Evolutionary conservation across 495 filamentous ascomycete genomes (phyloP).

Genomic region (Aspergillus sparsus): DNA sequence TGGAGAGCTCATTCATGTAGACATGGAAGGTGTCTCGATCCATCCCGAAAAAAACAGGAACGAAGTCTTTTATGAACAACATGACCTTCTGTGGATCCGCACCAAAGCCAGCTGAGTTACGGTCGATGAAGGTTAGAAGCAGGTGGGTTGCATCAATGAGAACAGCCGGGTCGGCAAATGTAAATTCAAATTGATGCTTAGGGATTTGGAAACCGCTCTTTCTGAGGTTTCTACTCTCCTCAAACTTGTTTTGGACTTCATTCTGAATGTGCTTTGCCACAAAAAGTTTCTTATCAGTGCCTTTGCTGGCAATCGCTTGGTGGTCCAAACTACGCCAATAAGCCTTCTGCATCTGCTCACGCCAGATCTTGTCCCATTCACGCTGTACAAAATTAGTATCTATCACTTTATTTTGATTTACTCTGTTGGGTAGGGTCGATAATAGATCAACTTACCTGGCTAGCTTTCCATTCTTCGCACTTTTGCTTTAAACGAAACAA

Average conservation of each 20-base stretch:
- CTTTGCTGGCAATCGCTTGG: constrained; percentile 83
- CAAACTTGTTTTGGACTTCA: constrained; percentile 82
- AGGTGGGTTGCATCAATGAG: constrained; percentile 79
- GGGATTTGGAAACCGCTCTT: constrained; percentile 59
- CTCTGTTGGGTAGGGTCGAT: no score
- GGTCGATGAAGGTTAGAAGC: constrained; percentile 72
- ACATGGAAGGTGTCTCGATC: constrained; percentile 72
- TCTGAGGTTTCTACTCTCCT: constrained; percentile 73
- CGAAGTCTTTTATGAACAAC: constrained; percentile 84
- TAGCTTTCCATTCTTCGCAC: constrained; percentile 94
- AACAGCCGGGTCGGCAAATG: constrained; percentile 74
- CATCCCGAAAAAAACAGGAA: constrained; percentile 86
- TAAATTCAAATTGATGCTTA: constrained; percentile 71
- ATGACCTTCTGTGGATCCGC: constrained; percentile 74
- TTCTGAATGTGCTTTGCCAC: constrained; percentile 81
- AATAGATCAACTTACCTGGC: constrained; percentile 51
- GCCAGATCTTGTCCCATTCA: constrained; percentile 99
- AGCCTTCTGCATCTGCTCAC: constrained; percentile 83
- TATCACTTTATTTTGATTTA: neutral
- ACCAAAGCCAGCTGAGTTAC: constrained; percentile 63
- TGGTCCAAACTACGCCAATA: constrained; percentile 97
- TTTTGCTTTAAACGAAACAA: constrained; percentile 87
- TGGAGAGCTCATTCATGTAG: constrained; percentile 70
- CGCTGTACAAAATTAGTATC: constrained; percentile 49
- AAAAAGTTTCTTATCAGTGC: constrained; percentile 84